A percentile compares a stretch with the other conserved stretches of the same genome.
phyloP scores from a whole-genome alignment of 257 asterid species.

The Hygrophila difformis region DNA sequence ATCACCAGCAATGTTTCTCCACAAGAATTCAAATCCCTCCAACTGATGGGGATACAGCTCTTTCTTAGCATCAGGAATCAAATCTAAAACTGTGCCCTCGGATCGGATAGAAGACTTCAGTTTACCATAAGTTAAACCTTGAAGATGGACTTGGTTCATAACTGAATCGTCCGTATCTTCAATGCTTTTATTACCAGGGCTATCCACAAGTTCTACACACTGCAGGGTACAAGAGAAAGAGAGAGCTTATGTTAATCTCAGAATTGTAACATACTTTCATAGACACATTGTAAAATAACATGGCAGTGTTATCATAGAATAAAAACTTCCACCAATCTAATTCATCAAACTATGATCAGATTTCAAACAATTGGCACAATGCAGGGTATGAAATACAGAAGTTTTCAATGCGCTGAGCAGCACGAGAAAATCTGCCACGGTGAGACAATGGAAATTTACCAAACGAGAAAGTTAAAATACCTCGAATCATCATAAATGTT shows the following conservation, averaged over 20 bases:
- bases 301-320: neutral
- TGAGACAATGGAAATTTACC: too few relatives aligned
- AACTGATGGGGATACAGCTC: conserved; percentile 54
- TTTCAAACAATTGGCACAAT: neutral
- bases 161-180: neutral
- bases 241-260: neutral
- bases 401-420: too few relatives aligned
- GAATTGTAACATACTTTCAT: too few relatives aligned
- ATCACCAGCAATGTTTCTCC: conserved; percentile 65
- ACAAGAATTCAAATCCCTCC: conserved; percentile 53
- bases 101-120: neutral
- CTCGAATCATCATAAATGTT: neutral
- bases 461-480: neutral
- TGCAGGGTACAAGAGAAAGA: conserved; percentile 16
- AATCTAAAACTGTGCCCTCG: conserved; percentile 43
- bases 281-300: too few relatives aligned
- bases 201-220: conserved; percentile 19
- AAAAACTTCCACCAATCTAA: neutral
- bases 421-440: too few relatives aligned
- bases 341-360: too few relatives aligned
- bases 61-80: conserved; percentile 28
- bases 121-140: conserved; percentile 1
- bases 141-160: conserved; percentile 10
- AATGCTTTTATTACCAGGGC: neutral
- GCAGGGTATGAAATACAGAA: too few relatives aligned